phyloP scores from a whole-genome alignment of 2,329 filamentous ascomycete genomes.

The Chrysoporthe deuterocubensis region DNA sequence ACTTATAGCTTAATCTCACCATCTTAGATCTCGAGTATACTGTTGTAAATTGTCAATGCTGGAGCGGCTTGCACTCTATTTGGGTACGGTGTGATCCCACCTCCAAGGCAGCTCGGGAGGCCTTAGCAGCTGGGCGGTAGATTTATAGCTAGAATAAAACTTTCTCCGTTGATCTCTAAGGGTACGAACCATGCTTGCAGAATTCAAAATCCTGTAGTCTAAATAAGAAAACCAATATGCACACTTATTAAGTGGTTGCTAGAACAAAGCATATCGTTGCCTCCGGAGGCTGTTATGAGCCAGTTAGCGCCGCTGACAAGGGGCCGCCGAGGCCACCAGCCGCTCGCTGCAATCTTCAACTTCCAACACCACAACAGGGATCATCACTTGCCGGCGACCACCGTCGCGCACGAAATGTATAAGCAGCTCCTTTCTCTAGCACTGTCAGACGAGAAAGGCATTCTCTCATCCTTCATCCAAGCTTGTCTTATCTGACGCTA shows the following conservation, averaged over 20 bases:
- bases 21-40: no score
- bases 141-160: not conserved
- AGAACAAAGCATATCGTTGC: not conserved
- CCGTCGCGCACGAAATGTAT: not conserved
- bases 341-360: constrained; percentile 5
- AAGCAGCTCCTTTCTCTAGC: not conserved
- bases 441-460: not conserved
- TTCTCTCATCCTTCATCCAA: not conserved
- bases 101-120: no score
- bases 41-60: no score
- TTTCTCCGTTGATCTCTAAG: not conserved
- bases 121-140: not conserved
- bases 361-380: constrained; percentile 15
- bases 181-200: not conserved
- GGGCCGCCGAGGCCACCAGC: not conserved
- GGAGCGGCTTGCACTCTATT: no score
- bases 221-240: not conserved
- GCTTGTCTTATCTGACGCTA: not conserved
- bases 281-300: not conserved
- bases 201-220: not conserved
- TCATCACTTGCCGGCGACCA: constrained; percentile 1
- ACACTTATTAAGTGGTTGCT: not conserved
- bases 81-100: no score
- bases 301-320: constrained; percentile 5
- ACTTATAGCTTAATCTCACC: no score